Conservation (phyloP, 805 yeast genomes). For the Ogataea methylovora region DNA sequence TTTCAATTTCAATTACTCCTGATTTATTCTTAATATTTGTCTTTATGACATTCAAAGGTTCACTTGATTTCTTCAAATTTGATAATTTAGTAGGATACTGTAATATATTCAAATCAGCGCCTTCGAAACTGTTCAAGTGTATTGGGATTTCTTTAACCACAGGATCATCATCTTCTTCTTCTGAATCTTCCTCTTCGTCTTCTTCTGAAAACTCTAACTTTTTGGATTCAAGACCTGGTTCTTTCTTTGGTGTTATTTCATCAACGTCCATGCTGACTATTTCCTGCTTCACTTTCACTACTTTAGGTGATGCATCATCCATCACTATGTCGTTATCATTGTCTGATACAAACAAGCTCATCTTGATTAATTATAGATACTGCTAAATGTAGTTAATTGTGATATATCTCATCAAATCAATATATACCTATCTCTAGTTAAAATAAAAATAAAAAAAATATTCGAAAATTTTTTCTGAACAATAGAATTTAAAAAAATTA, state of each 20-base stretch:
- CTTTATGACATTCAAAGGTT: conserved; percentile 2
- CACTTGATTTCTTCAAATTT: conserved; percentile 29
- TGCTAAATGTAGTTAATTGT: too few relatives aligned
- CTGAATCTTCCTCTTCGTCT: conserved; percentile 7
- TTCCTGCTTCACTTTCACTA: too few relatives aligned
- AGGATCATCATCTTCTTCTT: conserved; percentile 45
- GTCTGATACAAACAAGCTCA: conserved; percentile 13
- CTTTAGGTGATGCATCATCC: too few relatives aligned
- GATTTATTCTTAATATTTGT: conserved; percentile 45
- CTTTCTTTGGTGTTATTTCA: background rate
- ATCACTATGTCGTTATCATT: conserved; percentile 5
- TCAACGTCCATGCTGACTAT: background rate
- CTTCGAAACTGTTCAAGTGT: conserved; percentile 23
- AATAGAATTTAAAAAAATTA: background rate
- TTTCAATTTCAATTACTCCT: conserved; percentile 62
- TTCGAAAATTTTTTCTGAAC: too few relatives aligned
- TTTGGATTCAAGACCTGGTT: background rate
- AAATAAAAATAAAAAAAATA: too few relatives aligned
- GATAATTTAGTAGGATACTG: conserved; percentile 50
- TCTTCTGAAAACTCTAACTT: too few relatives aligned
- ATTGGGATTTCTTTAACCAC: conserved; percentile 56
- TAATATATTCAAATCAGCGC: conserved; percentile 31
- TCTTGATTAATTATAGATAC: too few relatives aligned
- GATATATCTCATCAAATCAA: too few relatives aligned
- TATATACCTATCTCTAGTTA: too few relatives aligned